Evolutionary conservation across 2,329 filamentous ascomycete genomes (phyloP).

Genomic region (Fonsecaea multimorphosa): DNA sequence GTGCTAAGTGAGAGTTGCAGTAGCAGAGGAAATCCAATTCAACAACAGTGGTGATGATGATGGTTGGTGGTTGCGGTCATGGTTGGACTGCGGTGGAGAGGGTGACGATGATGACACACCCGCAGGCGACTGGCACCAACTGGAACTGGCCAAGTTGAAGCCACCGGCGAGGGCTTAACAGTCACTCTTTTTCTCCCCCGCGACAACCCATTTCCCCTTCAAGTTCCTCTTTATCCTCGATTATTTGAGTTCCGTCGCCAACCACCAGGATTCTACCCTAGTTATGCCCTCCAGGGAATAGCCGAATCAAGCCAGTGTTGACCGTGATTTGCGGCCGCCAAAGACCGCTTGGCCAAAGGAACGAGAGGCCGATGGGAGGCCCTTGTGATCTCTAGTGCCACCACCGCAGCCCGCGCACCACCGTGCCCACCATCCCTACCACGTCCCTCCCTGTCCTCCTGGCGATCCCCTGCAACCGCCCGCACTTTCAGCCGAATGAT

Average conservation of each 20-base stretch:
- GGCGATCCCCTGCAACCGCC: not conserved
- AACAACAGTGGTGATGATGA: not conserved
- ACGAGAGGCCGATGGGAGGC: not conserved
- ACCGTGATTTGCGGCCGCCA: not conserved
- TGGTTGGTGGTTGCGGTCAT: not conserved
- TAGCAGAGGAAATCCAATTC: not conserved
- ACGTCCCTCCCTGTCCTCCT: not conserved
- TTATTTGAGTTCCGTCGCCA: not conserved
- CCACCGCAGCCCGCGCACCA: too few species aligned
- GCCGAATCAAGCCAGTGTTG: not conserved
- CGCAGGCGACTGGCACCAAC: not conserved
- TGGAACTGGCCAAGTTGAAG: too few species aligned
- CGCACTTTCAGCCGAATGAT: not conserved
- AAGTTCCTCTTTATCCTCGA: too few species aligned
- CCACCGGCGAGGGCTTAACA: too few species aligned
- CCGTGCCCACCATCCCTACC: not conserved
- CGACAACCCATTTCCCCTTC: not conserved
- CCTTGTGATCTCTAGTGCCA: not conserved
- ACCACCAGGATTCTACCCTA: too few species aligned
- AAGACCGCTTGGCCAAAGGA: not conserved
- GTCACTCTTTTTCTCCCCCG: not conserved
- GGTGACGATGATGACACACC: constrained; percentile 1
- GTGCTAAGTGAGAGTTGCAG: not conserved
- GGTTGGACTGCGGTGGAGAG: not conserved
- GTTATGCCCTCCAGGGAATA: not conserved